Conservation (phyloP, 148 eudicot species). For the Arctostaphylos glauca region DNA sequence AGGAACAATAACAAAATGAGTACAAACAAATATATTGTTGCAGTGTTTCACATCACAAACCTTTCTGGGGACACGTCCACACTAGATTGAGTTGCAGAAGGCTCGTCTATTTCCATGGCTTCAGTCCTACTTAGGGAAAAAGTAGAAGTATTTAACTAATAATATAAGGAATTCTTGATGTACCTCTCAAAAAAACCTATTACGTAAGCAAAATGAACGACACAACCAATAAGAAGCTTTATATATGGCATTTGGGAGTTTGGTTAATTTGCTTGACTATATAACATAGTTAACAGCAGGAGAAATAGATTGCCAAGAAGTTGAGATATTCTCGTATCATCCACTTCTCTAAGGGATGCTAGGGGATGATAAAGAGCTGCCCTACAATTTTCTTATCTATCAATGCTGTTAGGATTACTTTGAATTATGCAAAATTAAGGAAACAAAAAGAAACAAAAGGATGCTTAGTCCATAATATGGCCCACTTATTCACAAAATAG, state of each 20-base stretch:
- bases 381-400: background rate
- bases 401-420: background rate
- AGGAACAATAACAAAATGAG: background rate
- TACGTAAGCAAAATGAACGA: background rate
- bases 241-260: background rate
- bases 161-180: background rate
- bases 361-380: background rate
- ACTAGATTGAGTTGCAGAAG: constrained; percentile 49
- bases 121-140: constrained; percentile 31
- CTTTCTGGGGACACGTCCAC: constrained; percentile 52
- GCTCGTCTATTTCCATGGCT: constrained; percentile 83
- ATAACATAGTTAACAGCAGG: background rate
- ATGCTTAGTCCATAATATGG: background rate
- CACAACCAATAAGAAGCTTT: background rate
- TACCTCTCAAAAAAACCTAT: background rate
- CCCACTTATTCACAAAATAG: background rate
- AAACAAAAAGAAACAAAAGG: background rate
- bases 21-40: background rate
- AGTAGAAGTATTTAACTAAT: background rate
- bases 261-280: background rate
- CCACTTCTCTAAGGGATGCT: background rate
- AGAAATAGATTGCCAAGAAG: background rate
- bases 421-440: background rate
- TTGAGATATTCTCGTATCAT: background rate
- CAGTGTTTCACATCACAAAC: constrained; percentile 20